These are phyloP conservation scores for Trametes sanguinea DNA, from an alignment of 768 basidiomycete genomes.

Conservation along the genomic window DNA sequence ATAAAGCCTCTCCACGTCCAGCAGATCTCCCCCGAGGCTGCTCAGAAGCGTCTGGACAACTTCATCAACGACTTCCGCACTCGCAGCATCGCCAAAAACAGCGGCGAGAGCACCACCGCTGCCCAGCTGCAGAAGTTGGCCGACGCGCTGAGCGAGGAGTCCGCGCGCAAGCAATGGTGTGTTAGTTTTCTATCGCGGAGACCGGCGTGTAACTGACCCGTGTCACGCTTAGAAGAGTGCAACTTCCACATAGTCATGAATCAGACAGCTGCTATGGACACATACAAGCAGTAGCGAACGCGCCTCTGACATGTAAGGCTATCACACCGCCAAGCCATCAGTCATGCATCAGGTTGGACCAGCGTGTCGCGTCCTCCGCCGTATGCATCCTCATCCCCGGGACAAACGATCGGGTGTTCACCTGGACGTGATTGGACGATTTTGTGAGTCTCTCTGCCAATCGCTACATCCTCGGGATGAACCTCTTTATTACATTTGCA, in stretches of 20 bases:
- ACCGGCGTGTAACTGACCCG: background rate
- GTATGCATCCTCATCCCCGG: too few relatives aligned
- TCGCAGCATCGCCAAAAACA: constrained; percentile 32
- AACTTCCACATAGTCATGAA: too few relatives aligned
- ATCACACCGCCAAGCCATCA: too few relatives aligned
- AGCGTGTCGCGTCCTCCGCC: too few relatives aligned
- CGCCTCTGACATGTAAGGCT: too few relatives aligned
- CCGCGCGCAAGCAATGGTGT: background rate
- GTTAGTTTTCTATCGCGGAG: background rate
- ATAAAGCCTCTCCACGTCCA: constrained; percentile 27
- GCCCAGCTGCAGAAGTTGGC: constrained; percentile 38
- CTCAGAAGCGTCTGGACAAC: constrained; percentile 29
- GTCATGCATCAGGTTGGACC: too few relatives aligned
- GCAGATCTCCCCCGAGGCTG: constrained; percentile 30
- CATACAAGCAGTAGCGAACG: too few relatives aligned
- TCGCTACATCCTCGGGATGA: background rate
- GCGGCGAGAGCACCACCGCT: constrained; percentile 38
- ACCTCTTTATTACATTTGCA: constrained; percentile 9
- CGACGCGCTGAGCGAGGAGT: constrained; percentile 36
- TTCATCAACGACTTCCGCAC: constrained; percentile 37
- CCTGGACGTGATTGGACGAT: too few relatives aligned
- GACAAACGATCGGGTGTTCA: too few relatives aligned
- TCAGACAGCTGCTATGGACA: too few relatives aligned
- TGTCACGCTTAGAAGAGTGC: too few relatives aligned
- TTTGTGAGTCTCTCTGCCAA: too few relatives aligned